phyloP scores from a whole-genome alignment of 2,329 filamentous ascomycete genomes.

The Lachnellula cervina region DNA sequence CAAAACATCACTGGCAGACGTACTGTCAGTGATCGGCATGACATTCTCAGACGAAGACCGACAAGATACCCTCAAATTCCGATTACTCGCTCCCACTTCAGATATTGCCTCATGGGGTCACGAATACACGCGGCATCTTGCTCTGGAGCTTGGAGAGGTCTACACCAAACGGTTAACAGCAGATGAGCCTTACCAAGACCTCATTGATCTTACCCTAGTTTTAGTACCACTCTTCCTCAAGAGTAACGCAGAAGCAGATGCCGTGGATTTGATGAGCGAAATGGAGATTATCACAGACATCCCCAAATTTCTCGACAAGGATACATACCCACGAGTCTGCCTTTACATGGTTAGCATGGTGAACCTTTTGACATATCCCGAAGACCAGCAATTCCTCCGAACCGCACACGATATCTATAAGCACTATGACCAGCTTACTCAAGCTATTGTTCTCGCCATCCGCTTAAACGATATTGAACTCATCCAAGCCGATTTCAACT shows the following conservation, averaged over 20 bases:
- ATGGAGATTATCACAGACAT: conserved; percentile 95
- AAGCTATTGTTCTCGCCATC: conserved; percentile 92
- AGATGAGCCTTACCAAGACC: conserved; percentile 77
- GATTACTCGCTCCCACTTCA: conserved; percentile 80
- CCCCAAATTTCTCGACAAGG: conserved; percentile 81
- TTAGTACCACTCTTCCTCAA: conserved; percentile 93
- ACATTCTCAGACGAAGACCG: conserved; percentile 96
- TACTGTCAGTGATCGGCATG: conserved; percentile 96
- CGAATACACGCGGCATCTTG: conserved; percentile 94
- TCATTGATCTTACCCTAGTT: conserved; percentile 76
- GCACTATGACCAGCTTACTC: conserved; percentile 84
- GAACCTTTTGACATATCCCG: conserved; percentile 91
- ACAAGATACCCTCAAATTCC: conserved; percentile 93
- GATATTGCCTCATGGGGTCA: conserved; percentile 98
- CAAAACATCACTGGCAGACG: conserved; percentile 88
- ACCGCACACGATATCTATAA: conserved; percentile 94
- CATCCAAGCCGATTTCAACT: conserved; percentile 76
- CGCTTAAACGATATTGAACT: conserved; percentile 81
- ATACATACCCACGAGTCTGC: conserved; percentile 90
- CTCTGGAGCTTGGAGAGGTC: conserved; percentile 91
- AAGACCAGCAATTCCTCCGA: conserved; percentile 91
- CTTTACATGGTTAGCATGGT: conserved; percentile 99
- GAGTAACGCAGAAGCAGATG: conserved; percentile 97
- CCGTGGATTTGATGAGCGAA: conserved; percentile 94
- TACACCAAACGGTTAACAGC: conserved; percentile 82